Base-by-base conservation (phyloP, 2,329 filamentous ascomycete genomes). In the Aureobasidium musti region DNA sequence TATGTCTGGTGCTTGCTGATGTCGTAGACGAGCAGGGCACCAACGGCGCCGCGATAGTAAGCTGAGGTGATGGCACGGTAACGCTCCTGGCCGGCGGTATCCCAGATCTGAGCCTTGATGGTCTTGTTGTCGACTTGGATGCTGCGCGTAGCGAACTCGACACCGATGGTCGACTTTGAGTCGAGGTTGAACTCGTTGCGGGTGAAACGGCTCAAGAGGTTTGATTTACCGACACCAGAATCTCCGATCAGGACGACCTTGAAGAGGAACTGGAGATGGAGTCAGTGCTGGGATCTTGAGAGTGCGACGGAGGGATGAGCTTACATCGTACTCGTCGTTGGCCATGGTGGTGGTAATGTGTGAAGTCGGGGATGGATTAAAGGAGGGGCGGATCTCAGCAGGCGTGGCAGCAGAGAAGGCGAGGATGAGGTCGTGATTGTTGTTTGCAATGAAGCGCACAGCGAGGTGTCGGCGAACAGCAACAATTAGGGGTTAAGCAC, bases 61-160 rank as follows among this genome's bases (percentile, higher is more conserved):
- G 95, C 95, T 68, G 95, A 97, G 74, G 95, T 99, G 80, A 99
- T 99, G 79, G 95, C 95, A 79, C 96, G 91, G 84, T 98, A 99
- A 79, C 95, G 90, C 83, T 99, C 95, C 84, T 99, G 95, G 73
- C 95, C 95, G 72, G 95, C 95, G 68, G 95, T 99, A 84, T 99
- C 95, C 95, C 96, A 99, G 77, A 99, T 99, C 84, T 99, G 95
- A 74, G 95, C 95, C 86, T 99, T 99, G 88, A 99, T 99, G 71
- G 95, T 99, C 87, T 99, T 99, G 77, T 91, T 91, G 82, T 99
- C 95, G 76, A 99, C 95, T 82, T 98, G 94, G 79, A 99, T 99
- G 73, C 92, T 97, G 71, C 95, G 89, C 74, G 95, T 99, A 75
- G 96, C 95, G 79, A 99, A 99, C 83, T 99, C 95, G 80, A 99